phyloP scores from a whole-genome alignment of 179 eudicot species.

The Heliamphora pulchella region DNA sequence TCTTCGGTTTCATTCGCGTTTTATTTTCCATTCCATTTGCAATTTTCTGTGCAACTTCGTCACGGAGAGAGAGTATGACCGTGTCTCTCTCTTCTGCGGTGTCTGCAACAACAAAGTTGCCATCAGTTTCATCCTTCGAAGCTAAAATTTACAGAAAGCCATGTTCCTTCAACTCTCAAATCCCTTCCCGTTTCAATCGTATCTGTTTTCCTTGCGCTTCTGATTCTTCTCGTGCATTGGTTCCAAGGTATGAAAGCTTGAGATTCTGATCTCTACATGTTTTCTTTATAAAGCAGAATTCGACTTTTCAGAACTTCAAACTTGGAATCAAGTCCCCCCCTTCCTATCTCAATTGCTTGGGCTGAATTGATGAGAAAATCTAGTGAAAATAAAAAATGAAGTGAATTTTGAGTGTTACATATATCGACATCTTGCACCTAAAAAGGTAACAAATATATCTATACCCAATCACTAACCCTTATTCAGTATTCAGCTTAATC shows the following conservation, averaged over 20 bases:
- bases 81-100: conserved; percentile 29
- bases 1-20: not conserved
- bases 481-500: not conserved
- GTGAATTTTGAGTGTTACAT: no score
- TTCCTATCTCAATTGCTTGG: not conserved
- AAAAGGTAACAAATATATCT: not conserved
- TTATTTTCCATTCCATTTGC: not conserved
- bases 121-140: conserved; percentile 19
- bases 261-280: not conserved
- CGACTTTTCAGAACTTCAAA: not conserved
- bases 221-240: not conserved
- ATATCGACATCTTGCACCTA: not conserved
- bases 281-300: not conserved
- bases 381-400: not conserved
- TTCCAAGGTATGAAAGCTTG: not conserved
- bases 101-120: conserved; percentile 14
- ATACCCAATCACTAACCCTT: not conserved
- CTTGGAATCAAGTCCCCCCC: not conserved
- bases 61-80: conserved; percentile 27
- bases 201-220: not conserved
- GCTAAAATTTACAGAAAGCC: conserved; percentile 15
- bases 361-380: not conserved
- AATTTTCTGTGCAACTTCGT: conserved; percentile 7
- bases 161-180: conserved; percentile 13
- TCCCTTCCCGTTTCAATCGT: conserved; percentile 19